phyloP scores from a whole-genome alignment of 2,329 filamentous ascomycete species.

The Talaromyces atroroseus region DNA sequence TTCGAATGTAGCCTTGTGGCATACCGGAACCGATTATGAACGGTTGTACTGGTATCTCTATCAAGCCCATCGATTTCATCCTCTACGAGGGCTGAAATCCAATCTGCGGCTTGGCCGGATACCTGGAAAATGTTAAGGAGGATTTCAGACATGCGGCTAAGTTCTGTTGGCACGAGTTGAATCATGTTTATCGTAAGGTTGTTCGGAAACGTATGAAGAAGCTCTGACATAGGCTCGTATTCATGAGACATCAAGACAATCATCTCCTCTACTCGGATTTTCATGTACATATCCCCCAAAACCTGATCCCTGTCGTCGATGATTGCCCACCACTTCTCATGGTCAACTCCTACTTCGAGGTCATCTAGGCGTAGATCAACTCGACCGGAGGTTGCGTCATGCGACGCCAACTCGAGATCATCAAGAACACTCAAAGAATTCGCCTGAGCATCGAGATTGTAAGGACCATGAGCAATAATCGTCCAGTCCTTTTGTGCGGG shows the following conservation, averaged over 20 bases:
- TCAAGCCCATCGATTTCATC: slow-evolving; percentile 94
- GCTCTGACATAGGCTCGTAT: slow-evolving; percentile 74
- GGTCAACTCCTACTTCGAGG: slow-evolving; percentile 68
- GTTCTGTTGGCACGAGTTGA: slow-evolving; percentile 67
- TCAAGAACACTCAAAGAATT: slow-evolving; percentile 37
- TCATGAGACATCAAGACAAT: slow-evolving; percentile 82
- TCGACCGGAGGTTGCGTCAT: slow-evolving; percentile 45
- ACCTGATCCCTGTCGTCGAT: slow-evolving; percentile 68
- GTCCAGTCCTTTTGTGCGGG: slow-evolving; percentile 47
- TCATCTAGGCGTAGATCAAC: slow-evolving; percentile 81
- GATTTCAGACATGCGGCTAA: slow-evolving; percentile 76
- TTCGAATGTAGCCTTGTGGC: slow-evolving; percentile 60
- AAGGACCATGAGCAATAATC: slow-evolving; percentile 41
- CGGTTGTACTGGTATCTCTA: slow-evolving; percentile 63
- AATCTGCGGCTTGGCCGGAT: slow-evolving; percentile 74
- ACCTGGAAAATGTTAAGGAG: slow-evolving; percentile 95
- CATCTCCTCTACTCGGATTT: slow-evolving; percentile 77
- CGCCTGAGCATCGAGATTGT: slow-evolving; percentile 36
- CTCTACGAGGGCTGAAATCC: slow-evolving; percentile 89
- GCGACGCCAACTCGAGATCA: slow-evolving; percentile 44
- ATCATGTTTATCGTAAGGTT: slow-evolving; percentile 82
- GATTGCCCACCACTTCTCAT: slow-evolving; percentile 84
- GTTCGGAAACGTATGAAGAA: slow-evolving; percentile 78
- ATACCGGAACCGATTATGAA: slow-evolving; percentile 51
- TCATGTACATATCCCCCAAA: slow-evolving; percentile 79